phyloP scores from a whole-genome alignment of 768 basidiomycete genomes.

The Lactarius psammicola region DNA sequence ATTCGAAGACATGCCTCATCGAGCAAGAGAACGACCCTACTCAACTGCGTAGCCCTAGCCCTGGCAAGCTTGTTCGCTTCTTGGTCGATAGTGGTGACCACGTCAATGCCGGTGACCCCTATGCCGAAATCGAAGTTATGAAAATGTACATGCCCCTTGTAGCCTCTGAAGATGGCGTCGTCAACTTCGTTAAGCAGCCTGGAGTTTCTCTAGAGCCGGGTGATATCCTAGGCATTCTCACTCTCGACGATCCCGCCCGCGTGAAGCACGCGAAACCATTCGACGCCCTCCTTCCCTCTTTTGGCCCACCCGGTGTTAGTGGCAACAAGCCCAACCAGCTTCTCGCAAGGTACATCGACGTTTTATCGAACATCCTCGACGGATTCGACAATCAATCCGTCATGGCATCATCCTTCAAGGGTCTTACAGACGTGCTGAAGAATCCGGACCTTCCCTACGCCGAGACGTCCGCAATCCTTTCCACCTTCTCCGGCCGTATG shows the following conservation, averaged over 20 bases:
- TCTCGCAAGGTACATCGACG: constrained; percentile 66
- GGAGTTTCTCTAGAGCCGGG: constrained; percentile 96
- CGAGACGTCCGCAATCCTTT: constrained; percentile 78
- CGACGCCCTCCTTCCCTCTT: constrained; percentile 85
- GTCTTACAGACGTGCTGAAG: constrained; percentile 77
- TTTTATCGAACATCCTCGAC: constrained; percentile 88
- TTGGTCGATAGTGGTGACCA: constrained; percentile 97
- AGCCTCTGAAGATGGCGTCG: constrained; percentile 89
- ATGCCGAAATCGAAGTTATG: constrained; percentile 99
- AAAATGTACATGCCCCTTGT: constrained; percentile 99
- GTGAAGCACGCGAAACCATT: constrained; percentile 99
- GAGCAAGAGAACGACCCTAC: constrained; percentile 99
- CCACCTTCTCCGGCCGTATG: constrained; percentile 89
- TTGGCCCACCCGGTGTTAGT: constrained; percentile 82
- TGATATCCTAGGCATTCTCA: constrained; percentile 95
- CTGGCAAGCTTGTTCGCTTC: constrained; percentile 93
- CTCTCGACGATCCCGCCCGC: constrained; percentile 91
- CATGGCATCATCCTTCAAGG: constrained; percentile 84
- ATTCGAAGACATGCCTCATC: constrained; percentile 96
- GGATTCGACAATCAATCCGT: constrained; percentile 96
- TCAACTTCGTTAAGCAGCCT: constrained; percentile 97
- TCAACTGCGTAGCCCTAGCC: constrained; percentile 91
- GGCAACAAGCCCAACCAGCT: constrained; percentile 91
- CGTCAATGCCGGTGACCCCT: constrained; percentile 92
- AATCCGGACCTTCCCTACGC: constrained; percentile 87